Evolutionary conservation across 306 rosid genomes (phyloP).

Genomic region (Quercus alba): DNA sequence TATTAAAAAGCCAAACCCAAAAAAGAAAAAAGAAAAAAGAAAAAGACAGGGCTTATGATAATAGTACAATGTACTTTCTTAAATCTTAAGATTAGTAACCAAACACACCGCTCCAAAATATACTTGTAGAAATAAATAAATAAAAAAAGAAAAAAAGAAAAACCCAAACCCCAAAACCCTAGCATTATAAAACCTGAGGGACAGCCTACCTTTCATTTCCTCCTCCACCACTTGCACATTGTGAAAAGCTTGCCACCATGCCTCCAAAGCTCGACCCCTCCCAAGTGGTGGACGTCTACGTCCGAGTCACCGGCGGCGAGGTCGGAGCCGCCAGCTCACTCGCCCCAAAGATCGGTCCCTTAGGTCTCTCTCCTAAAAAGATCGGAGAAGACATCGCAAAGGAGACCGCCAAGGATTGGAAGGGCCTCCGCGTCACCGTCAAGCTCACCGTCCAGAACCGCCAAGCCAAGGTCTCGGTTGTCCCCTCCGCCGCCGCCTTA

Average conservation of each 20-base stretch:
- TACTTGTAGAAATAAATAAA: no score
- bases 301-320: conserved; percentile 26
- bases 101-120: neutral
- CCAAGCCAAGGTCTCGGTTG: conserved; percentile 22
- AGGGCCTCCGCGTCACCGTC: conserved; percentile 16
- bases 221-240: neutral
- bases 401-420: conserved; percentile 24
- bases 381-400: conserved; percentile 23
- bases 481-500: conserved; percentile 21
- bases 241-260: neutral
- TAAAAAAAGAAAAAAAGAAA: neutral
- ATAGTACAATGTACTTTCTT: no score
- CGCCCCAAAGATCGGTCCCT: conserved; percentile 22
- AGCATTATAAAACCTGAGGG: neutral
- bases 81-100: neutral
- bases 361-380: conserved; percentile 20
- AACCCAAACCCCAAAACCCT: neutral
- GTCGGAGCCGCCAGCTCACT: conserved; percentile 25
- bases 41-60: no score
- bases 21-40: no score
- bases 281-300: conserved; percentile 18
- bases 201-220: neutral
- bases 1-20: no score
- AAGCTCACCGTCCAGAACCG: conserved; percentile 27
- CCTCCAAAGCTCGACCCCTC: conserved; percentile 17